These are phyloP conservation scores for Rhodotorula mucilaginosa DNA, from an alignment of 1,284 basidiomycete genomes.

Conservation along the genomic window DNA sequence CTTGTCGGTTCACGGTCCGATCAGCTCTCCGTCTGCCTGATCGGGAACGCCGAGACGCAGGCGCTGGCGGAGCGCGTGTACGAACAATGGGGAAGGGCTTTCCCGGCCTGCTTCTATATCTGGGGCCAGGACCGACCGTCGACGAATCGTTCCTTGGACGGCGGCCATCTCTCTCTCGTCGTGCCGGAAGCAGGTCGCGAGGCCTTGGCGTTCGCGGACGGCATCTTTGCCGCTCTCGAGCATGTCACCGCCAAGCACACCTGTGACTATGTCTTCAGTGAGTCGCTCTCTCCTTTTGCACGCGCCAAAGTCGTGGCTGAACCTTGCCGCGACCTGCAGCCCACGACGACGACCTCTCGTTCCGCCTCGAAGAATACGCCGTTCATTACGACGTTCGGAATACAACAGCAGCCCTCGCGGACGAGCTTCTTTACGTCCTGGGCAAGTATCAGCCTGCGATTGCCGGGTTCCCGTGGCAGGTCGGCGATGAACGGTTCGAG, in stretches of 20 bases:
- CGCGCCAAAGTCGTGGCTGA: no score
- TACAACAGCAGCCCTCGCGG: not conserved
- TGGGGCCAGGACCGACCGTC: not conserved
- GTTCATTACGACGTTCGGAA: not conserved
- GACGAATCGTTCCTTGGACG: not conserved
- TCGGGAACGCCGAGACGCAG: conserved; percentile 6
- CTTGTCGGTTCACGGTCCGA: no score
- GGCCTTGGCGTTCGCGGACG: conserved; percentile 12
- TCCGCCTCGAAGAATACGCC: not conserved
- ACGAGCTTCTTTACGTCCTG: conserved; percentile 8
- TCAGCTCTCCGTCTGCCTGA: not conserved
- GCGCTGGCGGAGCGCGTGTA: not conserved
- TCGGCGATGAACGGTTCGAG: conserved; percentile 19
- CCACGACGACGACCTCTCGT: conserved; percentile 7
- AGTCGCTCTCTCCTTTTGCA: not conserved
- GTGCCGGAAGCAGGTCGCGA: not conserved
- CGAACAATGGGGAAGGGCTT: not conserved
- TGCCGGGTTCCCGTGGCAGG: conserved; percentile 18
- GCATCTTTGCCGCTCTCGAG: conserved; percentile 10
- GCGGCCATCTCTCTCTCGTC: not conserved
- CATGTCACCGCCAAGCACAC: not conserved
- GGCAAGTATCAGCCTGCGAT: conserved; percentile 7
- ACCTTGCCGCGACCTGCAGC: not conserved
- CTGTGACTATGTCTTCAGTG: conserved; percentile 16
- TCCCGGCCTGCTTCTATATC: not conserved